These are phyloP conservation scores for Fusarium anthophilum DNA, from an alignment of 2,329 filamentous ascomycete species.

Conservation along the genomic window DNA sequence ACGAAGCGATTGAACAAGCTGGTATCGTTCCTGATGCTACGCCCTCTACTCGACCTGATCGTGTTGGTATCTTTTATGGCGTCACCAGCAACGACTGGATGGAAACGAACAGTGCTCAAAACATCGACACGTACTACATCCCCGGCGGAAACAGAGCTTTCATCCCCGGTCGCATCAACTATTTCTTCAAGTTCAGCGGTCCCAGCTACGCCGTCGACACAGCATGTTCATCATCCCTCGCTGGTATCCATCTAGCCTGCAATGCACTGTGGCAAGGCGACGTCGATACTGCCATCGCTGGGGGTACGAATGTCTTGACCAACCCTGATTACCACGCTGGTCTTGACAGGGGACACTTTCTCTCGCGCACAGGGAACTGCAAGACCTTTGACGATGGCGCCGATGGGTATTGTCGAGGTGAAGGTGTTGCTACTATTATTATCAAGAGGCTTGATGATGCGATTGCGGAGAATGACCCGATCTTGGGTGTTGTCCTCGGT, in stretches of 20 bases:
- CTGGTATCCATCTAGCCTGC: slow-evolving; percentile 75
- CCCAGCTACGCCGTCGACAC: slow-evolving; percentile 79
- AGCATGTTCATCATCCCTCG: slow-evolving; percentile 79
- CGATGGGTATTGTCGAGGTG: slow-evolving; percentile 65
- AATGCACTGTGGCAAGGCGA: slow-evolving; percentile 75
- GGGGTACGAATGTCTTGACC: slow-evolving; percentile 75
- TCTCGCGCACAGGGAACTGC: slow-evolving; percentile 57
- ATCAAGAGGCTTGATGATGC: slow-evolving; percentile 61
- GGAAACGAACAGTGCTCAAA: slow-evolving; percentile 78
- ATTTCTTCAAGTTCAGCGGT: slow-evolving; percentile 80
- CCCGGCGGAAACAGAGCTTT: slow-evolving; percentile 58
- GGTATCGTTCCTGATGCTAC: slow-evolving; percentile 72
- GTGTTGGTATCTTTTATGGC: slow-evolving; percentile 78
- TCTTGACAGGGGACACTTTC: slow-evolving; percentile 71
- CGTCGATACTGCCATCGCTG: slow-evolving; percentile 82
- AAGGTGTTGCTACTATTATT: slow-evolving; percentile 58
- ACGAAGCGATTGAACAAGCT: slow-evolving; percentile 74
- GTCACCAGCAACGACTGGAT: slow-evolving; percentile 82
- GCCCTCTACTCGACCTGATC: slow-evolving; percentile 64
- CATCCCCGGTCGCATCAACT: slow-evolving; percentile 72
- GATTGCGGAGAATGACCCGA: slow-evolving; percentile 69
- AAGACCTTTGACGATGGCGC: slow-evolving; percentile 67
- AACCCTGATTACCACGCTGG: slow-evolving; percentile 73
- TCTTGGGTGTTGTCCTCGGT: slow-evolving; percentile 68
- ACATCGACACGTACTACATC: slow-evolving; percentile 67